Evolutionary conservation across 805 yeast genomes (phyloP), one percentile per base, ranked within the genome.

Genomic region (Candida sakaeoensis): DNA sequence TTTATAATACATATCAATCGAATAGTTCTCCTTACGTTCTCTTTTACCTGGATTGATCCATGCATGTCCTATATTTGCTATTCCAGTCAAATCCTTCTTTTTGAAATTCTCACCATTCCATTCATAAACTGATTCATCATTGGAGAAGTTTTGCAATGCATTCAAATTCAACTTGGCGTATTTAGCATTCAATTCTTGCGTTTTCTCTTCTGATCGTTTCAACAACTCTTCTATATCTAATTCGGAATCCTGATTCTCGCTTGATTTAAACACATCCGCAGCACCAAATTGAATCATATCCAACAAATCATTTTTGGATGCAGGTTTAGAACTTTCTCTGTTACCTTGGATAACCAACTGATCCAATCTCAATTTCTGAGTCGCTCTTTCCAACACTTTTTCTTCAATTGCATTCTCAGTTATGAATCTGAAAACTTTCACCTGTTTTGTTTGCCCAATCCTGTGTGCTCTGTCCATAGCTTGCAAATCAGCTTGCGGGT

Each of bases 391-490:
- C 45, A 85, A 60, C 25, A 85, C 85, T 54, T 85, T 85, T 51
- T 85, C 93, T 58, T 85, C 93, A 42, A 85, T 85, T 12, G 91
- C 87, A 57, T 85, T 82, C 51, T 84, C 90, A 4, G 93, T 83
- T 39, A 85, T 76, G 46, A 85, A 76, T 61, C 95, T 69, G 54
- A 79, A 85, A 2, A 85, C 93, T 53, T 77, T 80, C 21, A 85
- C 95, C 57, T 85, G 95, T 49, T 84, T 85, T 33, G 82, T 85
- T 58, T 85, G 95, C 5, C 95, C 95, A 55, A 85, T 85, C 70
- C 95, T 75, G 60, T 85, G 95, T 0, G 93, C 93, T 66, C 95
- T 74, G 57, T 85, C 95, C 93, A 85, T 85, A 1, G 91, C 91
- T 60, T 85, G 95, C 48, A 85, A 72, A 70, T 85, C 95, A 3